Evolutionary conservation across 2,329 filamentous ascomycete genomes (phyloP), one percentile per base, ranked within the genome.

Genomic region (Orbilia blumenaviensis): DNA sequence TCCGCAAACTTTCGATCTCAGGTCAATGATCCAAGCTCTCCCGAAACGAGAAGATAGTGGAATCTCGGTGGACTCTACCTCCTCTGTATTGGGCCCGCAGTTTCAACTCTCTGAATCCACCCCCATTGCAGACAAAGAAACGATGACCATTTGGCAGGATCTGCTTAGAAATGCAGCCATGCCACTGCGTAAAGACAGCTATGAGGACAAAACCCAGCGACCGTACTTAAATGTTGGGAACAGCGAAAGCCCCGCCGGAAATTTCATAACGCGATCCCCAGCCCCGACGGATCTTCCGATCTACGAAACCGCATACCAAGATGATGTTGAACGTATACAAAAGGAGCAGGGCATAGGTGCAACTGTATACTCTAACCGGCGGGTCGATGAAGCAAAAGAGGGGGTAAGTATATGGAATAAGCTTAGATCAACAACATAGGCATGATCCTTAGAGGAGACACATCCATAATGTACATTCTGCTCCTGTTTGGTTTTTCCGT

Each of bases 251-350:
- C 83, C 1, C 67, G 79, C 38, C 82, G 86, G 21, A 82, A 69
- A 69, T 32, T 76, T 90, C 3, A 89, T 97, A 42, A 92, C 92
- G 29, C 93, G 97, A 82, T 96, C 92, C 0, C 94, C 94, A 1
- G 90, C 90, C 0, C 91, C 90, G 0, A 91, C 92, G 4, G 93
- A 96, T 75, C 92, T 92, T 79, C 90, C 95, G 81, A 90, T 98
- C 71, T 97, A 97, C 82, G 92, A 96, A 82, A 89, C 88, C 0
- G 94, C 94, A 0, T 97, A 96, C 81, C 89, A 92, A 80, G 88
- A 91, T 76, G 92, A 97, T 83, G 88, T 95, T 27, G 87, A 91
- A 72, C 87, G 90, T 14, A 94, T 97, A 80, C 83, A 87, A 29
- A 82, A 84, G 78, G 81, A 83, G 77, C 81, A 85, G 79, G 84